A percentile compares a stretch with the other conserved stretches of the same genome.
Evolutionary conservation across 164 flowering plant species (phyloP).

Genomic region (Berberis vulgaris): DNA sequence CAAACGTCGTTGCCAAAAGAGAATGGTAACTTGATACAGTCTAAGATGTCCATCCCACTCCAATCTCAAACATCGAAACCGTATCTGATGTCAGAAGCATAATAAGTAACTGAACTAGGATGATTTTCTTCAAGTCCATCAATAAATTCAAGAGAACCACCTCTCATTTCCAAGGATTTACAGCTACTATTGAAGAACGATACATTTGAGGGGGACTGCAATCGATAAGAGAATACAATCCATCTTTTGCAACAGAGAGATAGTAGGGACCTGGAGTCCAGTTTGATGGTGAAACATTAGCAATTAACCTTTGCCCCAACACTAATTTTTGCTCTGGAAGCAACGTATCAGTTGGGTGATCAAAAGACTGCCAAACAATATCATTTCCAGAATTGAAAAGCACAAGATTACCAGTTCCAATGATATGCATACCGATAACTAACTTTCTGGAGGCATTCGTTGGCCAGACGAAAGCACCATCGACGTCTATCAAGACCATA

Average conservation of each 20-base stretch:
- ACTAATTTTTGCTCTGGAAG: constrained; percentile 20
- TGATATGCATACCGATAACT: constrained; percentile 16
- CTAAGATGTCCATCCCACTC: no score
- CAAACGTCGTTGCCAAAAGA: no score
- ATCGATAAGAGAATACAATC: constrained; percentile 7
- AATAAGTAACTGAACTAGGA: no score
- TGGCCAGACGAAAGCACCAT: constrained; percentile 18
- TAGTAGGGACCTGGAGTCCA: constrained; percentile 7
- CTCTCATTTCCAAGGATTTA: constrained; percentile 1
- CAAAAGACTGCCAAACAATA: constrained; percentile 25
- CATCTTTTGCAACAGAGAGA: not conserved
- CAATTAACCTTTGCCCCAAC: constrained; percentile 5
- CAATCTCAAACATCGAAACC: no score
- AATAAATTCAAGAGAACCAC: no score
- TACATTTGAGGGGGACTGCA: constrained; percentile 10
- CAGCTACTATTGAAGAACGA: constrained; percentile 9
- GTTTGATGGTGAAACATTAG: constrained; percentile 11
- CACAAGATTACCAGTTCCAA: constrained; percentile 16
- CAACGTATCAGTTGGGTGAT: constrained; percentile 20
- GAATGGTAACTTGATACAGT: no score
- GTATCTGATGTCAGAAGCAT: no score
- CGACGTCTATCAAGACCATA: constrained; percentile 15
- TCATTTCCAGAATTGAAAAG: constrained; percentile 5
- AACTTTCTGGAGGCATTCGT: constrained; percentile 14
- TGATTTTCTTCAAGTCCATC: no score